Percentiles rank a stretch among this genome's conserved stretches.
Evolutionary conservation across 306 rosid species (phyloP).

Genomic region (Acacia confusa): DNA sequence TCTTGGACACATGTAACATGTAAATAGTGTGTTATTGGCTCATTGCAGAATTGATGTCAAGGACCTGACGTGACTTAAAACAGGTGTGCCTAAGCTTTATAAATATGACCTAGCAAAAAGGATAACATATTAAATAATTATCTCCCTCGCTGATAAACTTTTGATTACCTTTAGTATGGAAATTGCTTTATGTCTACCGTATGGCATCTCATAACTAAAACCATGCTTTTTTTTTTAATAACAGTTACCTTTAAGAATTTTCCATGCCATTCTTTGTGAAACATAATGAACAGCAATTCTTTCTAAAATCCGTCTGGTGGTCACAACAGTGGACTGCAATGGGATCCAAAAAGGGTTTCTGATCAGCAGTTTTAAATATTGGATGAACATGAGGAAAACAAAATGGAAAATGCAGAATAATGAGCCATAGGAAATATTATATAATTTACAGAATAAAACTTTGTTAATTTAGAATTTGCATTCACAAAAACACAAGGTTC

Average conservation of each 20-base stretch:
- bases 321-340: constrained; percentile 64
- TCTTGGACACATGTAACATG: background rate
- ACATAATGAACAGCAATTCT: constrained; percentile 60
- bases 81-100: background rate
- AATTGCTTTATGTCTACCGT: background rate
- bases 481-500: background rate
- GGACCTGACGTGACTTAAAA: background rate
- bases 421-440: background rate
- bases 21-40: background rate
- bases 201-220: background rate
- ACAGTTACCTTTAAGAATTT: constrained; percentile 71
- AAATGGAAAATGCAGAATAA: constrained; percentile 3
- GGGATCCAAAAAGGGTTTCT: constrained; percentile 27
- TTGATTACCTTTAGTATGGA: background rate
- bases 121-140: background rate
- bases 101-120: background rate
- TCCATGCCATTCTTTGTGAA: constrained; percentile 82
- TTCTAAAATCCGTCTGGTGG: constrained; percentile 81
- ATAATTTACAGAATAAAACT: background rate
- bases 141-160: background rate
- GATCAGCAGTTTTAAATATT: constrained; percentile 13
- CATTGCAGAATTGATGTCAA: background rate
- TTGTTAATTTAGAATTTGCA: background rate
- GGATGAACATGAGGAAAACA: background rate
- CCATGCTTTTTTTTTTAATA: background rate